Base-by-base conservation (phyloP, 257 asterid genomes). In the Nicotiana obtusifolia region DNA sequence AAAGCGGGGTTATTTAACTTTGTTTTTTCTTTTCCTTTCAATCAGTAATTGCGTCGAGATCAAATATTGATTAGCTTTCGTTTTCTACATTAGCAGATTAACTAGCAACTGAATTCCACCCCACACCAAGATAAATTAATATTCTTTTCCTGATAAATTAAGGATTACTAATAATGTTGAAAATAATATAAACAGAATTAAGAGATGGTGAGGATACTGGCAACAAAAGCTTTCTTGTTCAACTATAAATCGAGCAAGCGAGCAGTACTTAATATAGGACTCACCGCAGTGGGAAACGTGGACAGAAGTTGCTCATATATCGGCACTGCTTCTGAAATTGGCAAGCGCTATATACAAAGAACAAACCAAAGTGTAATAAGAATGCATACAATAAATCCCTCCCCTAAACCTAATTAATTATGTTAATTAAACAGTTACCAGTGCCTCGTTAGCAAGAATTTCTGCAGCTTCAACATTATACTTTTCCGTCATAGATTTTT, bases 271-370 rank as follows among this genome's bases (percentile, higher is more conserved):
- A 57, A 61, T 68, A 80, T 26, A 47, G 76, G 76, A 60, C 82
- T 86, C 82, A 95, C 99, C 87, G 97, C 89, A 59, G 98, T 94
- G 20, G 99, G 99, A 80, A 85, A 96, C 10, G 92, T 89, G 79
- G 96, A 88, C 66, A 96, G 82, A 73, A 96, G 98, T 77, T 91
- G 93, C 86, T 96, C 99, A 62, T 96, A 96, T 66, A 93, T 83
- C 8, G 97, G 94, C 84, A 88, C 90, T 61, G 98, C 97, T 53
- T 91, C 97, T 4, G 95, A 83, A 53, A 94, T 90, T 35, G 97
- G 93, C 88, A 90, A 66, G 28, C 90, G 93, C 99, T 96, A 89
- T 19, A 64, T 20, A 60, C 71, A 61, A 37, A 80, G 35, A 82
- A 75, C 26, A 73, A 22, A 4, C 67, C 49, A 53, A 85, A 62